Base-by-base conservation (phyloP, 805 yeast genomes). In the Lipomyces yamanashiensis region DNA sequence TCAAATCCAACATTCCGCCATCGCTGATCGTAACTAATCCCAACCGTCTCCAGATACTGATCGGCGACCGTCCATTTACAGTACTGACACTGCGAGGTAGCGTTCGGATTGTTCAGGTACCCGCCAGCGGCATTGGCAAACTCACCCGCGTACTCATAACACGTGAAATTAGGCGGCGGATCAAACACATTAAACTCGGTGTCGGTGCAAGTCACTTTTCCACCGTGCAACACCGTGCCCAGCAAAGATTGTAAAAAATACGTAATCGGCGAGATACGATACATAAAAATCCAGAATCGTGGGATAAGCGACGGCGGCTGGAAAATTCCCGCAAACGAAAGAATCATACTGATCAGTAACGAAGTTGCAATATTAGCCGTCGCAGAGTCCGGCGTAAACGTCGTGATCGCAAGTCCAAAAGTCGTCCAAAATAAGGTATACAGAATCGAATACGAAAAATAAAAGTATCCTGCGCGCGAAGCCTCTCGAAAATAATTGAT, bases 271-370 rank as follows among this genome's bases (percentile, higher is more conserved):
- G 90, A 86, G 17, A 80, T 81, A 69, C 87, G 83, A 83, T 89
- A 87, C 92, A 90, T 88, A 74, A 87, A 90, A 51, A 83, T 84
- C 96, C 96, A 90, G 78, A 90, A 90, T 0, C 89, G 86, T 8
- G 96, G 95, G 86, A 89, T 82, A 58, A 80, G 75, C 56, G 81
- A 9, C 43, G 76, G 77, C 17, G 86, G 84, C 71, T 86, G 90
- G 63, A 86, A 78, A 60, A 87, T 87, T 77, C 92, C 90, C 74
- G 89, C 81, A 78, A 89, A 88, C 23, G 86, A 78, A 61, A 87
- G 80, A 70, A 84, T 75, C 73, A 87, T 82, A 41, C 87, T 78
- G 73, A 84, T 82, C 65, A 84, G 74, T 68, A 88, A 74, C 52
- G 87, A 81, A 58, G 82, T 77, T 50, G 87, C 75, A 58, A 86